Percentiles rank a stretch among this genome's conserved stretches.
Conservation (phyloP, 805 yeast species). For the Saturnispora quitensis region DNA sequence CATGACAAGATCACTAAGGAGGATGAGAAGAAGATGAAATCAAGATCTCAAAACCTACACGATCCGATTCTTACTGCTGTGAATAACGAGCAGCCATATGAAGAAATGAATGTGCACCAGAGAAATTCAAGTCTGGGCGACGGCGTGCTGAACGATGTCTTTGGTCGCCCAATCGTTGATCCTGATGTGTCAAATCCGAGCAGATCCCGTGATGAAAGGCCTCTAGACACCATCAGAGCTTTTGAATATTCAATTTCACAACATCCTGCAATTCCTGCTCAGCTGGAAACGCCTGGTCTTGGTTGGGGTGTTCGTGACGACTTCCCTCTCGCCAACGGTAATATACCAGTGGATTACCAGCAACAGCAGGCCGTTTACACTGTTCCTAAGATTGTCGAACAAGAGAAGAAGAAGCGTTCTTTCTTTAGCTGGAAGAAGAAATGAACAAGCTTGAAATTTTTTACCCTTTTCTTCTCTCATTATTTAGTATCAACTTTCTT, state of each 20-base stretch:
- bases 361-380: slow-evolving; percentile 32
- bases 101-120: slow-evolving; percentile 38
- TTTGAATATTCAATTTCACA: slow-evolving; percentile 94
- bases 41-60: slow-evolving; percentile 60
- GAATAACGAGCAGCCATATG: slow-evolving; percentile 93
- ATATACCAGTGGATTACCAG: slow-evolving; percentile 25
- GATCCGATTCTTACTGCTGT: slow-evolving; percentile 93
- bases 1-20: slow-evolving; percentile 35
- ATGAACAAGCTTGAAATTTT: not conserved
- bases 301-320: slow-evolving; percentile 86
- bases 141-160: slow-evolving; percentile 63
- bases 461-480: not conserved
- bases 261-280: slow-evolving; percentile 69
- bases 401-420: slow-evolving; percentile 65
- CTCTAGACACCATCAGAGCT: slow-evolving; percentile 87
- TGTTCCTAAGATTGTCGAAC: slow-evolving; percentile 40
- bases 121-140: slow-evolving; percentile 27
- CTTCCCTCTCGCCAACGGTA: slow-evolving; percentile 46
- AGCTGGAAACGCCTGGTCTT: slow-evolving; percentile 63
- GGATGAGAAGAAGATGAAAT: slow-evolving; percentile 47
- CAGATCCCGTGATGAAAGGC: slow-evolving; percentile 89
- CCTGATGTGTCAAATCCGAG: slow-evolving; percentile 93
- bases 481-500: not conserved
- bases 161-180: slow-evolving; percentile 69
- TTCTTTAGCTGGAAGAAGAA: slow-evolving; percentile 58